Evolutionary conservation across 129 eudicot species (phyloP), one percentile per base, ranked within the genome.

Genomic region (Silybum marianum): DNA sequence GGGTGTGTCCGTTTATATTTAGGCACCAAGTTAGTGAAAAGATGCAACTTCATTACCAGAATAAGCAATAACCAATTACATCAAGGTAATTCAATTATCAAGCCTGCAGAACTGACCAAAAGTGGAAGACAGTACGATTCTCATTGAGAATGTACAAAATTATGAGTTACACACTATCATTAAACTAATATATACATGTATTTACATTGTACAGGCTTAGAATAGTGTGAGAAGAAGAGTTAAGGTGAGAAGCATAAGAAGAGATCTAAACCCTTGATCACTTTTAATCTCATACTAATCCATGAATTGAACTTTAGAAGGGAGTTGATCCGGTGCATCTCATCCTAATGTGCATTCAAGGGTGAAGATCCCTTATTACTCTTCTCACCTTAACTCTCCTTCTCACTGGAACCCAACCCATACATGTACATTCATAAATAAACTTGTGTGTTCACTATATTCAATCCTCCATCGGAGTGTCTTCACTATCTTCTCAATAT

Each of bases 1-100:
- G 24, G 60, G 62, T 39, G 36, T 58, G 66, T 58, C 23, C 1
- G 63, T 16, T 51, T 18, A 46, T 54, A 14, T 3, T 74, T 14
- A 46, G 66, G 23, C 23, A 74, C 16, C 24, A 46, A 74, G 42
- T 25, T 74, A 25, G 69, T 74, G 69, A 70, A 70, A 32, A 42
- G 46, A 32, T 70, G 74, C 24, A 70, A 70, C 74, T 70, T 32
- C 11, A 32, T 34, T 70, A 34, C 74, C 46, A 70, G 48, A 70
- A 16, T 32, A 70, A 32, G 44, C n/a, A n/a, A n/a, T n/a, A n/a
- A n/a, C n/a, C 74, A 70, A 32, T 32, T 39, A 70, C 74, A 30
- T 30, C 44, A 70, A 70, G 46, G 74, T 14, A 19, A 70, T 7
- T 70, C 63, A 51, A 16, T 70, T 70, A 30, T 70, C 38, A 26